Base-by-base conservation (phyloP, 1,139 yeast genomes). In the Hemisphaericaspora xylofermentans region DNA sequence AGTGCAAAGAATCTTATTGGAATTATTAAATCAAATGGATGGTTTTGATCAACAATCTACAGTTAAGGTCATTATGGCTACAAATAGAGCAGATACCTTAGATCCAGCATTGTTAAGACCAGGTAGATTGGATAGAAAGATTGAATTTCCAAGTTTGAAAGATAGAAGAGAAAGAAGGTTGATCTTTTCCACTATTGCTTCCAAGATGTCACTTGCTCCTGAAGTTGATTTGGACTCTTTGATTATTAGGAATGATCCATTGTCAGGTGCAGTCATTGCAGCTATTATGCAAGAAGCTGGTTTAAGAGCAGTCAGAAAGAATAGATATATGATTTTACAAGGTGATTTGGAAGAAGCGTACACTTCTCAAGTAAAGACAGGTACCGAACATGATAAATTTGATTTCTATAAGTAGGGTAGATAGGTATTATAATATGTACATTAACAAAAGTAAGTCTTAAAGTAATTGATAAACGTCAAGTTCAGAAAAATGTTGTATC, bases 251-350 rank as follows among this genome's bases (percentile, higher is more conserved):
- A 94, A 94, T 61, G 98, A 93, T 62, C 96, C 98, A 33, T 75
- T 94, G 47, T 87, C 96, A 32, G 99, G 99, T 57, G 98, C 99
- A 6, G 81, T 91, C 45, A 94, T 94, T 61, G 98, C 98, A 25
- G 98, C 98, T 21, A 93, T 94, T 54, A 93, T 94, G 98, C 98
- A 94, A 76, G 99, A 94, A 68, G 99, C 99, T 22, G 99, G 99
- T 51, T 77, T 94, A 54, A 81, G 98, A 55, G 99, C 99, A 1
- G 98, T 94, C 38, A 84, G 99, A 70, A 93, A 93, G 74, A 93
- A 93, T 66, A 82, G 99, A 67, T 93, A 93, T 65, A 95, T 94
- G 69, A 93, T 94, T 53, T 74, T 94, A 58, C 98, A 93, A 68
- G 81, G 84, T 58, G 99, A 94, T 68, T 75, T 94, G 61, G 98